These are phyloP conservation scores for Herpetomonas tarakana DNA, from an alignment of 208 protist genomes.

Conservation along the genomic window DNA sequence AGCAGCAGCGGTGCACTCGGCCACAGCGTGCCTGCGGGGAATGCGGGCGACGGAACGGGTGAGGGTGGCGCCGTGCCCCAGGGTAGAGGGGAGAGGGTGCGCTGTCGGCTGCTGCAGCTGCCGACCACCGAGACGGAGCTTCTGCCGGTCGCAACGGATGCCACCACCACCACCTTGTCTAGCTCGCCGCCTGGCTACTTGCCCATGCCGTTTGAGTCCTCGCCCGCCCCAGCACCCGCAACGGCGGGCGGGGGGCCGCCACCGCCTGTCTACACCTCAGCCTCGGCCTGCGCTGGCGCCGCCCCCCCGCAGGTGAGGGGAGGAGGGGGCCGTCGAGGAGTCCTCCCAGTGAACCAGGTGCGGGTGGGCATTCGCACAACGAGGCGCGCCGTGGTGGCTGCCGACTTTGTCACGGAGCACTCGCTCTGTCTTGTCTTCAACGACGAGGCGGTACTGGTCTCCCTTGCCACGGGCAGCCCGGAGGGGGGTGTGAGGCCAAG, in stretches of 20 bases:
- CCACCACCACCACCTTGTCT: too few relatives aligned
- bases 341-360: neutral
- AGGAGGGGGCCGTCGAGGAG: neutral
- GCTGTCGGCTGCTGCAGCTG: neutral
- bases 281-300: neutral
- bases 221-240: neutral
- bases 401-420: conserved; percentile 31
- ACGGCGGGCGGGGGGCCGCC: too few relatives aligned
- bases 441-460: conserved; percentile 34
- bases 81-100: neutral
- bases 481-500: neutral
- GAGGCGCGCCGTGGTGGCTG: neutral
- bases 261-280: neutral
- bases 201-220: neutral
- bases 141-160: neutral
- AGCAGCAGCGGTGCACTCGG: too few relatives aligned
- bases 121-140: neutral
- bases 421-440: conserved; percentile 38
- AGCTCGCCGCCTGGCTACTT: neutral
- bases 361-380: neutral
- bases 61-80: neutral
- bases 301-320: neutral
- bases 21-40: too few relatives aligned
- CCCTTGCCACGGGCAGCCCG: conserved; percentile 18
- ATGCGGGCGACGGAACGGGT: too few relatives aligned